Percentiles rank a stretch among this genome's conserved stretches.
Evolutionary conservation across 257 asterid species (phyloP).

Genomic region (Solanum pimpinellifolium): DNA sequence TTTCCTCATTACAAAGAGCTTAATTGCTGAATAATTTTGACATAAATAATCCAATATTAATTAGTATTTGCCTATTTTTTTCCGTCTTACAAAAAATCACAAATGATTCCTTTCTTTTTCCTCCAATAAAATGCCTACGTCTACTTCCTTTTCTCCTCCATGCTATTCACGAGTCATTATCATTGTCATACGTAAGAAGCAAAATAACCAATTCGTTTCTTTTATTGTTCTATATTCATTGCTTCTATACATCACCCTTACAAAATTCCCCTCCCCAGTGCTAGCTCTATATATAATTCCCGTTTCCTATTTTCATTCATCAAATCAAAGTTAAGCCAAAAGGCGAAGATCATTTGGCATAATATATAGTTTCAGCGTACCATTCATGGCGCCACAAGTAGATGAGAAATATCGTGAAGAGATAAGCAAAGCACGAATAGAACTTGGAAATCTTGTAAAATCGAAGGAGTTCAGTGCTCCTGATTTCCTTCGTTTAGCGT

Average conservation of each 20-base stretch:
- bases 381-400: constrained; percentile 12
- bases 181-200: background rate
- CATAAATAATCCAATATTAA: background rate
- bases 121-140: background rate
- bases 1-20: background rate
- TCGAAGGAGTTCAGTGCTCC: constrained; percentile 45
- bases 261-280: background rate
- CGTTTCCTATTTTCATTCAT: background rate
- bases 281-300: background rate
- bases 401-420: constrained; percentile 37
- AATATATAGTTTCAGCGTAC: background rate
- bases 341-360: background rate
- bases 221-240: background rate
- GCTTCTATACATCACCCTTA: background rate
- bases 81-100: background rate
- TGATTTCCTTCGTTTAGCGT: constrained; percentile 76
- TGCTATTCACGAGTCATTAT: background rate
- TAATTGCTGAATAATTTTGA: background rate
- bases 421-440: constrained; percentile 37
- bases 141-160: background rate
- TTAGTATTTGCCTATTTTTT: background rate
- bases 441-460: constrained; percentile 31
- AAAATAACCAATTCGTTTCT: background rate
- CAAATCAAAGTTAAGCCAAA: background rate
- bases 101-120: background rate